A percentile compares a stretch with the other conserved stretches of the same genome.
Evolutionary conservation across 2,329 filamentous ascomycete species (phyloP).

Genomic region (Fusarium newnesense): DNA sequence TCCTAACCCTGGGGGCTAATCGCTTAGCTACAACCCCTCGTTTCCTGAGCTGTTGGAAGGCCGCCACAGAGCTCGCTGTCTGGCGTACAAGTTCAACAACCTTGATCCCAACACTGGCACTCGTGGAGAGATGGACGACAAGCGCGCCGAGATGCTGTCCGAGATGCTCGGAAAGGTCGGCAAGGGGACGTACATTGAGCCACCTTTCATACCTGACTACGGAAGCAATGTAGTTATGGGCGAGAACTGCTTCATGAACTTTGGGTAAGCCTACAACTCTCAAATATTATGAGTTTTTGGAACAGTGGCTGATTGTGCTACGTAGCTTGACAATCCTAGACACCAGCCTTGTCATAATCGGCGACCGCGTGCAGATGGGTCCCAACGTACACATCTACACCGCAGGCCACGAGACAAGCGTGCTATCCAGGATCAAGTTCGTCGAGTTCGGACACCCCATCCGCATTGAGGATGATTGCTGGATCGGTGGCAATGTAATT

Average conservation of each 20-base stretch:
- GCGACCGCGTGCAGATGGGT: conserved; percentile 76
- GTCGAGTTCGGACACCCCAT: conserved; percentile 60
- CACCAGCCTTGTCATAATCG: conserved; percentile 76
- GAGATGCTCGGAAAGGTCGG: conserved; percentile 38
- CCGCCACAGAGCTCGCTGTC: conserved; percentile 35
- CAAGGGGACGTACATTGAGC: conserved; percentile 65
- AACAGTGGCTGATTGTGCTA: rapidly evolving
- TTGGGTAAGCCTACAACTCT: too few species aligned
- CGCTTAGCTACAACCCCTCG: conserved; percentile 35
- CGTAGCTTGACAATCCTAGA: conserved; percentile 72
- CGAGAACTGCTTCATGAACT: conserved; percentile 70
- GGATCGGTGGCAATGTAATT: conserved; percentile 62
- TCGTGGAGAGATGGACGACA: conserved; percentile 11
- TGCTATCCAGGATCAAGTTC: conserved; percentile 57
- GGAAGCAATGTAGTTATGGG: conserved; percentile 73
- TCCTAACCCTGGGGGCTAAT: not conserved
- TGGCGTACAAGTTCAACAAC: conserved; percentile 39
- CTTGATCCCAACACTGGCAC: conserved; percentile 35
- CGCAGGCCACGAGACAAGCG: conserved; percentile 76
- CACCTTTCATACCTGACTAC: conserved; percentile 71
- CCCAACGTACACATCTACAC: conserved; percentile 77
- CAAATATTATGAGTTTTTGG: too few species aligned
- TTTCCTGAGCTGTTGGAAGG: conserved; percentile 29
- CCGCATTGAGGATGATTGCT: conserved; percentile 63
- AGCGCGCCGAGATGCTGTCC: conserved; percentile 14